Evolutionary conservation across 2,329 filamentous ascomycete genomes (phyloP), one percentile per base, ranked within the genome.

Genomic region (Amauroascus verrucosus): DNA sequence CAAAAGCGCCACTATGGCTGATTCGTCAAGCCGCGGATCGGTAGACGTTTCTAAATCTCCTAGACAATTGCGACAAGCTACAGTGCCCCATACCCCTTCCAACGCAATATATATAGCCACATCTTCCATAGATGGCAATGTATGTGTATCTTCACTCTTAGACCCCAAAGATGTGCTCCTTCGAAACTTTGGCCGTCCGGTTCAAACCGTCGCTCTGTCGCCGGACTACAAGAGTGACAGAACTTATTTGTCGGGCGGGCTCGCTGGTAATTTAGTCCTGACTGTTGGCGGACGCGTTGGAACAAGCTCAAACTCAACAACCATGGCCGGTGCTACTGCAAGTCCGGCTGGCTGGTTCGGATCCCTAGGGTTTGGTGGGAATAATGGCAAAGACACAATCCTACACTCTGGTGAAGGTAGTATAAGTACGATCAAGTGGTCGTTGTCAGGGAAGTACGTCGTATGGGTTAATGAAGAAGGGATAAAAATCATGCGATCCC

Each of bases 391-490:
- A 64, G 93, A 98, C 65, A 88, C 82, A 0, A 75, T 96, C 2
- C 70, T 97, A 45, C 93, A 98, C 65, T 88, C 86, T 6, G 93
- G 93, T 1, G 94, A 98, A 71, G 93, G 93, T 2, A 81, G 83
- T 1, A 93, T 98, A 58, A 91, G 82, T 65, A 86, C 84, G 2
- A 93, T 98, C 64, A 91, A 94, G 67, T 98, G 91, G 89, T 97
- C 91, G 0, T 67, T 91, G 38, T 91, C 88, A 0, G 91, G 93
- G 0, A 93, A 86, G 70, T 97, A 90, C 64, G 86, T 96, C 0
- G 87, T 84, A 0, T 98, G 93, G 93, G 78, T 95, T 38, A 98
- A 97, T 63, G 93, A 98, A 69, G 85, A 94, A 63, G 93, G 93
- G 3, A 94, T 97, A 66, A 96, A 96, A 67, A 93, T 98, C 56